A percentile compares a stretch with the other conserved stretches of the same genome.
Conservation (phyloP, 2,329 filamentous ascomycete species). For the Neopestalotiopsis sp. region DNA sequence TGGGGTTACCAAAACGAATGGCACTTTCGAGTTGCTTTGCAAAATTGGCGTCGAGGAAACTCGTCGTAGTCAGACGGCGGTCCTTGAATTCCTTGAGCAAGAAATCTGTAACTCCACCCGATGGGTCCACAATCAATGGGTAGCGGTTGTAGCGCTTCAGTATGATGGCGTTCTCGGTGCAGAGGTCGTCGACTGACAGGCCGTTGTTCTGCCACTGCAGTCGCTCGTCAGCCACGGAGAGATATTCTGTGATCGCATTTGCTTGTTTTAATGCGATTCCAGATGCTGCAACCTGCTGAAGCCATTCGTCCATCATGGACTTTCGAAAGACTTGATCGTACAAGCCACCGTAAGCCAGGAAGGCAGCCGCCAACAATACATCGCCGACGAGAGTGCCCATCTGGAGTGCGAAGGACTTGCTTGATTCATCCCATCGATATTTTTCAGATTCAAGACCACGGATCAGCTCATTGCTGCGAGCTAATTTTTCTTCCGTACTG, state of each 20-base stretch:
- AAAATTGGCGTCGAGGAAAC: constrained; percentile 97
- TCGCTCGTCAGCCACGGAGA: constrained; percentile 94
- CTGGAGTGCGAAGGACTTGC: constrained; percentile 97
- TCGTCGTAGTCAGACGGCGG: constrained; percentile 91
- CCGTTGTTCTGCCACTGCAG: constrained; percentile 94
- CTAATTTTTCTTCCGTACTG: constrained; percentile 68
- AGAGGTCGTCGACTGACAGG: constrained; percentile 93
- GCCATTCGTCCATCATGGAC: constrained; percentile 97
- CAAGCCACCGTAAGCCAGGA: constrained; percentile 94
- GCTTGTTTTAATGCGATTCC: constrained; percentile 91
- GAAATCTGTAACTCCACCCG: constrained; percentile 92
- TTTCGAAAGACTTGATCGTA: constrained; percentile 99
- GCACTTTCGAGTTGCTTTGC: constrained; percentile 98
- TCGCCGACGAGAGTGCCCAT: constrained; percentile 96
- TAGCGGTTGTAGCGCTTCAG: constrained; percentile 98
- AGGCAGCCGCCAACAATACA: constrained; percentile 93
- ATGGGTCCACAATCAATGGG: constrained; percentile 97
- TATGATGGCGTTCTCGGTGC: constrained; percentile 98
- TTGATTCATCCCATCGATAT: constrained; percentile 93
- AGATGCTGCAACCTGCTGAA: constrained; percentile 90
- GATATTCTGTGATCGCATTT: constrained; percentile 93
- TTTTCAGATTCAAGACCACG: constrained; percentile 95
- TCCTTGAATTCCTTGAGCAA: constrained; percentile 94
- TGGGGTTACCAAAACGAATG: constrained; percentile 95
- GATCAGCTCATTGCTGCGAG: constrained; percentile 90